A percentile compares a stretch with the other conserved stretches of the same genome.
phyloP scores from a whole-genome alignment of 257 asterid genomes.

The Leonotis leonurus region DNA sequence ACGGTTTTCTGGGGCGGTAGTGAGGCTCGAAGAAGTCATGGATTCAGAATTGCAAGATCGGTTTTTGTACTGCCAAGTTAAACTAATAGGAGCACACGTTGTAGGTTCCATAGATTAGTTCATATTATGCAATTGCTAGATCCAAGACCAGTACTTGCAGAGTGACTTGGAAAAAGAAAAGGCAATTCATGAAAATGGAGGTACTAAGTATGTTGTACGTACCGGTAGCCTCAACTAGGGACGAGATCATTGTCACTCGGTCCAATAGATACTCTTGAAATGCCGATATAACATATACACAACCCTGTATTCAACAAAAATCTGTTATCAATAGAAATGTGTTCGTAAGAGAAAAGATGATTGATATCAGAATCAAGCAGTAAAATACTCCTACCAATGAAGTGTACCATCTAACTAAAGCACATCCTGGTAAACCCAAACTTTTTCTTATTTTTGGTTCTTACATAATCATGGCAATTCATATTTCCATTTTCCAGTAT shows the following conservation, averaged over 20 bases:
- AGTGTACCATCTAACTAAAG: neutral
- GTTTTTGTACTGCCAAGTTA: neutral
- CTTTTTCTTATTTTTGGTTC: too few species aligned
- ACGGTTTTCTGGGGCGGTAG: neutral
- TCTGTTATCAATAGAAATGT: constrained; percentile 2
- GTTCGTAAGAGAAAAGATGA: neutral
- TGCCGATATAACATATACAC: constrained; percentile 52
- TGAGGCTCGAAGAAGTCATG: neutral
- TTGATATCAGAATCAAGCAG: neutral
- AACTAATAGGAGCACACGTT: neutral
- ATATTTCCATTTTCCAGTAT: neutral
- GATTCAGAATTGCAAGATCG: neutral
- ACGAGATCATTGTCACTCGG: constrained; percentile 53
- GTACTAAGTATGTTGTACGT: neutral
- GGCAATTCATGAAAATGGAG: neutral
- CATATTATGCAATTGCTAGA: neutral
- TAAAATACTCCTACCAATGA: too few species aligned
- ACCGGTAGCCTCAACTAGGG: constrained; percentile 90
- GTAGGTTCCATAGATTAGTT: neutral
- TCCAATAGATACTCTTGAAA: constrained; percentile 50
- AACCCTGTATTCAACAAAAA: constrained; percentile 45
- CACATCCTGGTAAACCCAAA: neutral
- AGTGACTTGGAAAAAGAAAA: neutral
- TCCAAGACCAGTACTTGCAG: neutral
- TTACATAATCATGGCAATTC: neutral